phyloP scores from a whole-genome alignment of 2,329 filamentous ascomycete species.

The Mycosphaerella sp. region DNA sequence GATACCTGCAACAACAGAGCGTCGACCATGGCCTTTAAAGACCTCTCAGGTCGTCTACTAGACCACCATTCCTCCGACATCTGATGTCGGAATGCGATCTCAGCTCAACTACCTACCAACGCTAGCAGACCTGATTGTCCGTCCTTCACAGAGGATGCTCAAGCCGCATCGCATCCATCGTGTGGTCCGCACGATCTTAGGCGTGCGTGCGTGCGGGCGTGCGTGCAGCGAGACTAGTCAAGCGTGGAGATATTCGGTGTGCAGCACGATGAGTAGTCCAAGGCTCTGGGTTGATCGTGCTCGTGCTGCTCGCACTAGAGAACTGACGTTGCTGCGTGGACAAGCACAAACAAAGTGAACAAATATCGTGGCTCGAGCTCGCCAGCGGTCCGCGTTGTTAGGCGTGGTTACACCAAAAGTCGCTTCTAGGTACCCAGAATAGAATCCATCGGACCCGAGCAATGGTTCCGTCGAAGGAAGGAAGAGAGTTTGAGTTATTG shows the following conservation, averaged over 20 bases:
- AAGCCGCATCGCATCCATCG: neutral
- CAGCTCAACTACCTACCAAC: neutral
- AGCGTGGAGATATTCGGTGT: neutral
- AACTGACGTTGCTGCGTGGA: neutral
- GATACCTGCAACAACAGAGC: neutral
- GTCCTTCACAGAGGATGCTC: neutral
- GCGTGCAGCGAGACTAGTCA: neutral
- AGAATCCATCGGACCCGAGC: neutral
- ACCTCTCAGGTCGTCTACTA: no score
- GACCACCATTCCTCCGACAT: neutral
- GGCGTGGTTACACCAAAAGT: slow-evolving; percentile 2
- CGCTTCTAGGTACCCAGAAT: slow-evolving; percentile 1
- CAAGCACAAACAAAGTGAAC: no score
- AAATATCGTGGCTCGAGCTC: slow-evolving; percentile 4
- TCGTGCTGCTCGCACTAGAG: neutral
- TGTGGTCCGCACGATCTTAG: neutral
- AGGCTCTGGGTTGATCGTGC: neutral
- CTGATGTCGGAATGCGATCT: neutral
- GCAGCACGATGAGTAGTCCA: neutral
- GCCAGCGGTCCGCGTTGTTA: neutral
- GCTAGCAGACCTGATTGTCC: neutral
- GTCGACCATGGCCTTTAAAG: neutral
- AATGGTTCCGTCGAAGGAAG: neutral
- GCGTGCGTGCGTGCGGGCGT: no score
- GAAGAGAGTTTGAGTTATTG: neutral